Conservation (phyloP, 73 alveolate genomes). For the Effrenium voratum region DNA sequence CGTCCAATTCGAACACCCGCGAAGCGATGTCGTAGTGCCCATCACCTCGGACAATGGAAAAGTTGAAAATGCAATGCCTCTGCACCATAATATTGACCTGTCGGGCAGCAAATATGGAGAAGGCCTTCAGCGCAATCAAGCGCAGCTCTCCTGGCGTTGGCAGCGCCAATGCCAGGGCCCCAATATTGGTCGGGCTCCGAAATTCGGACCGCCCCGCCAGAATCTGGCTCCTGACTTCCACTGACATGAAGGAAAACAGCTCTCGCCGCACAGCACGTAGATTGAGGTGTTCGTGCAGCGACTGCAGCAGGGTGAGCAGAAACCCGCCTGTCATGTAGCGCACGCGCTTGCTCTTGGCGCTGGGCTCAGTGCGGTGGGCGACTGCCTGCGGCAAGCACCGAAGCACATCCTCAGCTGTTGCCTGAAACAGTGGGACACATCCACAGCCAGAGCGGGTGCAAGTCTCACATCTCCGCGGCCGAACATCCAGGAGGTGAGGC, state of each 20-base stretch:
- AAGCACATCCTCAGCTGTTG: neutral
- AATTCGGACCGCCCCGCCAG: neutral
- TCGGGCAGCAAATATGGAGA: neutral
- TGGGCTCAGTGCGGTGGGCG: neutral
- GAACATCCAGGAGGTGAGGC: slow-evolving; percentile 1
- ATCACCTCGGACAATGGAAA: slow-evolving; percentile 20
- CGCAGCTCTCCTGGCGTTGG: slow-evolving; percentile 8
- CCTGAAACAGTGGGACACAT: neutral
- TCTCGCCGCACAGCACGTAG: neutral
- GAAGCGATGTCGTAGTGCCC: slow-evolving; percentile 12
- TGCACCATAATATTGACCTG: neutral
- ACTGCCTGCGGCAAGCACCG: neutral
- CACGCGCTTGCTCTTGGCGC: neutral
- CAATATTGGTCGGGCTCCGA: neutral
- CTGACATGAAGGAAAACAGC: neutral
- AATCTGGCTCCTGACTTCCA: neutral
- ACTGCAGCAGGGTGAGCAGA: neutral
- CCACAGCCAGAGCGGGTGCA: neutral
- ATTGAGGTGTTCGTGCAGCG: neutral
- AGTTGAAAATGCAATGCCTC: slow-evolving; percentile 3
- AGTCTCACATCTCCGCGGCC: neutral
- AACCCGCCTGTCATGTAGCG: slow-evolving; percentile 24
- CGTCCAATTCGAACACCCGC: neutral
- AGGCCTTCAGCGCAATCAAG: neutral
- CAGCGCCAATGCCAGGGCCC: slow-evolving; percentile 20